phyloP scores from a whole-genome alignment of 208 protist genomes.

The Leishmania mexicana region DNA sequence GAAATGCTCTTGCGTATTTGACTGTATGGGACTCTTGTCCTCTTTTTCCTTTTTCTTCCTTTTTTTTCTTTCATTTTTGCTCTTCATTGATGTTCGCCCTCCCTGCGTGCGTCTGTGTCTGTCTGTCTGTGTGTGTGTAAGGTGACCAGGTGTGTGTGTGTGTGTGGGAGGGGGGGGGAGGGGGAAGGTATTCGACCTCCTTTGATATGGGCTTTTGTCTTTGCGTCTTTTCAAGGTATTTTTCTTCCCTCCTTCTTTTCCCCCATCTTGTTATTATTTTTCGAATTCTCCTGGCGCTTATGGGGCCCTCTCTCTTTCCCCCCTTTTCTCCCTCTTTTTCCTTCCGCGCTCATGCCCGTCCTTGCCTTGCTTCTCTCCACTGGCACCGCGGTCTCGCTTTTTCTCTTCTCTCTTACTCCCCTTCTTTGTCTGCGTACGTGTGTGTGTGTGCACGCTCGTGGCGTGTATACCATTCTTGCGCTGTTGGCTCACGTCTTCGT shows the following conservation, averaged over 20 bases:
- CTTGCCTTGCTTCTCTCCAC: neutral
- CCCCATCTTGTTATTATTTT: slow-evolving; percentile 4
- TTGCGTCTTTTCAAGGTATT: neutral
- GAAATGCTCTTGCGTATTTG: slow-evolving; percentile 1
- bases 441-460: neutral
- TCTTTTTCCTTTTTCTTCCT: slow-evolving; percentile 9
- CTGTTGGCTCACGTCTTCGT: neutral
- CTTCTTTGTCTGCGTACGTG: neutral
- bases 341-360: neutral
- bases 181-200: neutral
- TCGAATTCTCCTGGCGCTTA: slow-evolving; percentile 8
- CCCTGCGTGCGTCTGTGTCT: neutral
- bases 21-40: neutral
- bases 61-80: neutral
- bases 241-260: neutral
- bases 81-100: neutral
- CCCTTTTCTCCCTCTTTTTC: slow-evolving; percentile 4
- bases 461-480: neutral
- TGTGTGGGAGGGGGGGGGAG: neutral
- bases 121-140: neutral
- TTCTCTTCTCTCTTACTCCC: neutral
- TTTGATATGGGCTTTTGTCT: neutral
- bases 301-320: neutral
- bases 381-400: neutral
- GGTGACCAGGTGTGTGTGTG: neutral